Evolutionary conservation across 2,329 filamentous ascomycete species (phyloP), one percentile per base, ranked within the genome.

Genomic region (Canariomyces notabilis): DNA sequence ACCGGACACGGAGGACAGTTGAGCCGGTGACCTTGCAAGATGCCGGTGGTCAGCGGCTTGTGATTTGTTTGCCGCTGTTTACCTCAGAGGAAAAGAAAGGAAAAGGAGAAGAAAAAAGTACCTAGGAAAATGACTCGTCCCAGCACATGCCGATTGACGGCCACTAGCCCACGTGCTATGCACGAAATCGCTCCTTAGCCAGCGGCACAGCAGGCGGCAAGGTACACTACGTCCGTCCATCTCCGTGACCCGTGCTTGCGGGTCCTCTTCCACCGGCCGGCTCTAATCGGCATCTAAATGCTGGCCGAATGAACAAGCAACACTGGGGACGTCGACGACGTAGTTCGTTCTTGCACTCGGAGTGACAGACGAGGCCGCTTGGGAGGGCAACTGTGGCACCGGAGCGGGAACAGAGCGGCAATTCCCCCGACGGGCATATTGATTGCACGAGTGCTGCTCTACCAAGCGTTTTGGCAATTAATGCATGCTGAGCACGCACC

Each of bases 161-260:
- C 39, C 16, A 11, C 33, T 8, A 8, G 21, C 23, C 42, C 42
- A 44, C 42, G 42, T 44, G 42, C 16, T 31, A 6, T 29, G 23
- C 26, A n/a, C n/a, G n/a, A n/a, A n/a, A n/a, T n/a, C 41, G 5
- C 40, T 18, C 23, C 41, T n/a, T 43, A 36, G 42, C 34, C 42
- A 44, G 42, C 42, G 42, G 42, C 42, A 16, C 42, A 44, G 42
- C 42, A 44, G 23, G 33, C 29, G 42, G 34, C 42, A 29, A 31
- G 32, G 22, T 44, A 19, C n/a, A n/a, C n/a, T n/a, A n/a, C n/a
- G n/a, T n/a, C n/a, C 23, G 42, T 29, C 26, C 26, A n/a, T n/a
- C 22, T 12, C 26, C 4, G 7, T 8, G 26, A 29, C 3, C 26
- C 26, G 7, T 29, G 3, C 26, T 29, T 12, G 26, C 26, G 26